phyloP scores from a whole-genome alignment of 2,329 filamentous ascomycete species.

The Paramyrothecium sp. region DNA sequence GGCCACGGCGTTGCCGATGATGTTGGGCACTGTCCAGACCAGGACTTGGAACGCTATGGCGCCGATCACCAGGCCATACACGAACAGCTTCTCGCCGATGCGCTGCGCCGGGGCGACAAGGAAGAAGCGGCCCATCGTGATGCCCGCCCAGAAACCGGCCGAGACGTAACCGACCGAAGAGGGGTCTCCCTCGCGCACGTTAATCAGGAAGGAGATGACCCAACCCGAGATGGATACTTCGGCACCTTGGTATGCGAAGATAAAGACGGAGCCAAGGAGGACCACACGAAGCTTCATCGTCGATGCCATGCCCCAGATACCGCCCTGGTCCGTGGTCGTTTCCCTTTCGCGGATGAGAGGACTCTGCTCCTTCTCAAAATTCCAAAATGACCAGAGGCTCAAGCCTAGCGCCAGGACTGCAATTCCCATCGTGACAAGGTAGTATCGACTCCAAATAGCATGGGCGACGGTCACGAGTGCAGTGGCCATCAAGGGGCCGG shows the following conservation, averaged over 20 bases:
- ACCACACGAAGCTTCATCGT: constrained; percentile 57
- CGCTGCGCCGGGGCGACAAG: constrained; percentile 65
- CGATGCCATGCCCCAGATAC: constrained; percentile 43
- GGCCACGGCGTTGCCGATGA: constrained; percentile 68
- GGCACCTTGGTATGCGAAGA: constrained; percentile 83
- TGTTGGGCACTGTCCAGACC: constrained; percentile 74
- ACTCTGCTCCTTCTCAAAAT: constrained; percentile 61
- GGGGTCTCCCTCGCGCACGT: constrained; percentile 67
- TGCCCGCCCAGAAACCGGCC: constrained; percentile 69
- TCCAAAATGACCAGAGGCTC: constrained; percentile 66
- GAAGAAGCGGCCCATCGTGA: constrained; percentile 72
- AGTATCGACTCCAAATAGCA: constrained; percentile 69
- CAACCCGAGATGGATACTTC: constrained; percentile 84
- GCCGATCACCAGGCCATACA: constrained; percentile 60
- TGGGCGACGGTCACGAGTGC: constrained; percentile 61
- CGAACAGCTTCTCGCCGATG: constrained; percentile 69
- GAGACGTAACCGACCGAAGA: constrained; percentile 77
- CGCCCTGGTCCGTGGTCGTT: constrained; percentile 16
- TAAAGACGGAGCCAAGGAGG: constrained; percentile 74
- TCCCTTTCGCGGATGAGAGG: constrained; percentile 32
- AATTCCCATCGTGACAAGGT: constrained; percentile 63
- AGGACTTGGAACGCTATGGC: constrained; percentile 70
- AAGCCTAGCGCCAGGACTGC: constrained; percentile 55
- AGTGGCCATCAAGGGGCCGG: constrained; percentile 74
- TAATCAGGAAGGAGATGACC: constrained; percentile 83